A percentile compares a stretch with the other conserved stretches of the same genome.
Conservation (phyloP, 1,139 yeast genomes). For the Ogataea hybrid region DNA sequence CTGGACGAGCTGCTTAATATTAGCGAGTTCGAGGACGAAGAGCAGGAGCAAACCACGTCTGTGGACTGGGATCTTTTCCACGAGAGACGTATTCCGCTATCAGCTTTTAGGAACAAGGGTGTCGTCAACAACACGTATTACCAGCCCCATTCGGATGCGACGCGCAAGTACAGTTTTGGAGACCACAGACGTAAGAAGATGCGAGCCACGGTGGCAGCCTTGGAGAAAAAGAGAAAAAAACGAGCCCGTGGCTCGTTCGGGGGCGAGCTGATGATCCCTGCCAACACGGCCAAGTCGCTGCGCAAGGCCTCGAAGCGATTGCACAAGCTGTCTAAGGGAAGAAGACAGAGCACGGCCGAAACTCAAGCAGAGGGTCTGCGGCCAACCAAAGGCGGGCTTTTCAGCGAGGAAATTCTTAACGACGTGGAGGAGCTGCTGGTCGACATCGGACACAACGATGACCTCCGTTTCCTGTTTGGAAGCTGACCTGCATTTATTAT, state of each 20-base stretch:
- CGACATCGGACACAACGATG: conserved; percentile 34
- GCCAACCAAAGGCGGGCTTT: conserved; percentile 70
- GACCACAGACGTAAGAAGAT: conserved; percentile 18
- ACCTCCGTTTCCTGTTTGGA: conserved; percentile 29
- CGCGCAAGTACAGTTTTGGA: conserved; percentile 25
- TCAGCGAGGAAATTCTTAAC: conserved; percentile 67
- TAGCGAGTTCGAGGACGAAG: conserved; percentile 82
- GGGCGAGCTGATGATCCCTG: conserved; percentile 35
- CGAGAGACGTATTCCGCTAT: conserved; percentile 70
- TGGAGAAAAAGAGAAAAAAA: conserved; percentile 12
- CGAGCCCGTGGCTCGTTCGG: conserved; percentile 18
- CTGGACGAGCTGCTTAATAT: conserved; percentile 85
- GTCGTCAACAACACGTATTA: conserved; percentile 35
- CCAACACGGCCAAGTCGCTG: conserved; percentile 27
- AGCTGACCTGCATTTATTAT: conserved; percentile 9
- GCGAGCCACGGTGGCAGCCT: conserved; percentile 13
- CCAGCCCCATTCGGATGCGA: conserved; percentile 18
- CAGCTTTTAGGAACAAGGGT: conserved; percentile 87
- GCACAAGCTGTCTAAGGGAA: conserved; percentile 27
- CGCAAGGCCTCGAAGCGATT: conserved; percentile 21
- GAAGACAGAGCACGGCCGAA: conserved; percentile 66
- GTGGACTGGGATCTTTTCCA: conserved; percentile 55
- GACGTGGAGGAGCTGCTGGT: conserved; percentile 56
- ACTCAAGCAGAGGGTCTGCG: conserved; percentile 75
- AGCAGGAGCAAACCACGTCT: conserved; percentile 45